Conservation (phyloP, 2,329 filamentous ascomycete species). For the Neobulgaria alba region DNA sequence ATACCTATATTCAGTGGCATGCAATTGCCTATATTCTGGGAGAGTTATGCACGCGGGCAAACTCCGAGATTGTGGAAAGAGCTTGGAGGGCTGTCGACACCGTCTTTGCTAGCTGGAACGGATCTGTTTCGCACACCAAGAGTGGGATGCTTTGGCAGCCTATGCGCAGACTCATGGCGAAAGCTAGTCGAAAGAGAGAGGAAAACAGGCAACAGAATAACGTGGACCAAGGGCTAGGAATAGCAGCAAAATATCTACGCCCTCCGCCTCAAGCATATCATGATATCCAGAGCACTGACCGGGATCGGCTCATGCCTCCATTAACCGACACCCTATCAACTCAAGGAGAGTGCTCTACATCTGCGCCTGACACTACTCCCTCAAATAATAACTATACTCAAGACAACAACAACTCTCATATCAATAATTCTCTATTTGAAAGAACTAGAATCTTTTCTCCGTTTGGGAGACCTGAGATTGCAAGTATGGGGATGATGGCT, state of each 20-base stretch:
- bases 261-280: slow-evolving; percentile 9
- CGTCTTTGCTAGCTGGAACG: slow-evolving; percentile 23
- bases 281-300: background rate
- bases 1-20: slow-evolving; percentile 36
- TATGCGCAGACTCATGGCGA: slow-evolving; percentile 49
- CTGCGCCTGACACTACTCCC: background rate
- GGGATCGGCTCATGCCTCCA: slow-evolving; percentile 5
- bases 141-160: slow-evolving; percentile 56
- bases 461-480: background rate
- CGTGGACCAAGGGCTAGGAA: slow-evolving; percentile 8
- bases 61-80: slow-evolving; percentile 32
- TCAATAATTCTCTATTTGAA: background rate
- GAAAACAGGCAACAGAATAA: slow-evolving; percentile 34
- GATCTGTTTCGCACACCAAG: slow-evolving; percentile 28
- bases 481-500: background rate
- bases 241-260: slow-evolving; percentile 8
- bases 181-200: slow-evolving; percentile 44
- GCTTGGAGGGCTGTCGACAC: slow-evolving; percentile 33
- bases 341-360: no score
- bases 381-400: background rate
- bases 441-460: no score
- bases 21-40: slow-evolving; percentile 36
- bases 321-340: slow-evolving; percentile 1
- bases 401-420: background rate
- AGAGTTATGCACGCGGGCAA: slow-evolving; percentile 30